Evolutionary conservation across 2,329 filamentous ascomycete species (phyloP), one percentile per base, ranked within the genome.

Genomic region (Mycosphaerella arachidis): DNA sequence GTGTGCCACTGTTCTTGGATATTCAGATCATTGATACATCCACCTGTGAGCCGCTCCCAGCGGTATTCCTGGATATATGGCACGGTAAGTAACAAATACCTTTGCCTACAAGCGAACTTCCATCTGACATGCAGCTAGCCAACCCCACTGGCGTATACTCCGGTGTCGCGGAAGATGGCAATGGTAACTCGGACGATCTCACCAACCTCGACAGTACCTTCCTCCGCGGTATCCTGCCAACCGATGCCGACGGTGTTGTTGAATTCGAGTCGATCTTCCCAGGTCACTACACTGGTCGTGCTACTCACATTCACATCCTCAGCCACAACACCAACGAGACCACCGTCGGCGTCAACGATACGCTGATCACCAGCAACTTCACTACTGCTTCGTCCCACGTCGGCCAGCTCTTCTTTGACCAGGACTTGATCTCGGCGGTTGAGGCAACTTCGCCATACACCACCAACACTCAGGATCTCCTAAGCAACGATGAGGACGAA

Each of bases 381-480:
- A 63, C 66, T 29, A 60, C 64, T 4, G 77, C 74, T 54, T 78
- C 83, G 59, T 79, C 81, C 7, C 85, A 88, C 73, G 78, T 87
- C 43, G 85, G 86, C 18, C 86, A 89, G 70, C 69, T 86, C 54
- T 88, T 85, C 78, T 85, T 85, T 58, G 84, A 88, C 70, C 81
- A 87, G 69, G 76, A 78, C 63, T 79, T 88, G 9, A 79, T 84
- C 64, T 66, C 67, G 29, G 63, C 75, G 43, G 82, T 87, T 57
- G 80, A 85, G 62, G 70, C 71, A 9, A 75, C 73, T 0, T 60
- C 69, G 0, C 81, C 82, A 3, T 79, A 79, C 71, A 76, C 70
- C 66, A 76, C 72, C 59, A 79, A 79, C 66, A 75, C 67, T 24
- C 72, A 75, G 57, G 65, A 63, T 16, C 35, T 81, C 20, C 85